phyloP scores from a whole-genome alignment of 306 rosid genomes.

The Sicyos baderoa region DNA sequence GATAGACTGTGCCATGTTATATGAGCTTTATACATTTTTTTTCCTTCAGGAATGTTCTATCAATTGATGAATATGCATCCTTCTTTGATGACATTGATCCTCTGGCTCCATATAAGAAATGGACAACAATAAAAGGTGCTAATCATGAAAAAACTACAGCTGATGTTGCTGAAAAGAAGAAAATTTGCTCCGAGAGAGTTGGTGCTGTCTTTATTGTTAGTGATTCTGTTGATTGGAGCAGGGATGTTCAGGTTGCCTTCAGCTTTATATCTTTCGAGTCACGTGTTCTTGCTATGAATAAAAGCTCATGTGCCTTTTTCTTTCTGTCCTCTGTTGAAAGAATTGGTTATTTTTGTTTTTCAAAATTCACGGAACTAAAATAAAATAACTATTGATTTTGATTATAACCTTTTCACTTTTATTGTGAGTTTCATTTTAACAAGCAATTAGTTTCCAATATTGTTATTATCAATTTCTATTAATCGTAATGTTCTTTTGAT shows the following conservation, averaged over 20 bases:
- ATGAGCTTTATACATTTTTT: neutral
- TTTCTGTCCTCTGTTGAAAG: neutral
- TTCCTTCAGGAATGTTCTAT: constrained; percentile 60
- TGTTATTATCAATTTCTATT: neutral
- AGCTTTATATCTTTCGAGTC: neutral
- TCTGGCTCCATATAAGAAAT: constrained; percentile 65
- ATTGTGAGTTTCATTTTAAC: too few species aligned
- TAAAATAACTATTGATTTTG: too few species aligned
- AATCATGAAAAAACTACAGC: constrained; percentile 27
- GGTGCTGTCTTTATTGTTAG: constrained; percentile 72
- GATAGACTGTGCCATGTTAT: constrained; percentile 8
- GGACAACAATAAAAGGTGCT: constrained; percentile 38
- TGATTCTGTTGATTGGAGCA: constrained; percentile 94
- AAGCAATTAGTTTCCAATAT: neutral
- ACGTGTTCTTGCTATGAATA: neutral
- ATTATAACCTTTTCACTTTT: too few species aligned
- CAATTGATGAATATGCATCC: constrained; percentile 71
- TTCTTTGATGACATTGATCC: constrained; percentile 84
- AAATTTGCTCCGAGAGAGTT: constrained; percentile 57
- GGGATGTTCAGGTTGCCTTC: constrained; percentile 69
- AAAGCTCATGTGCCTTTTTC: neutral
- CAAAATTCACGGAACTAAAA: neutral
- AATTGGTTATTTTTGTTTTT: neutral
- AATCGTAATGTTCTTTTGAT: neutral
- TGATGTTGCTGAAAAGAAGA: constrained; percentile 25